Percentiles rank a stretch among this genome's conserved stretches.
Evolutionary conservation across 306 rosid genomes (phyloP).

Genomic region (Cucurbita argyrosperma): DNA sequence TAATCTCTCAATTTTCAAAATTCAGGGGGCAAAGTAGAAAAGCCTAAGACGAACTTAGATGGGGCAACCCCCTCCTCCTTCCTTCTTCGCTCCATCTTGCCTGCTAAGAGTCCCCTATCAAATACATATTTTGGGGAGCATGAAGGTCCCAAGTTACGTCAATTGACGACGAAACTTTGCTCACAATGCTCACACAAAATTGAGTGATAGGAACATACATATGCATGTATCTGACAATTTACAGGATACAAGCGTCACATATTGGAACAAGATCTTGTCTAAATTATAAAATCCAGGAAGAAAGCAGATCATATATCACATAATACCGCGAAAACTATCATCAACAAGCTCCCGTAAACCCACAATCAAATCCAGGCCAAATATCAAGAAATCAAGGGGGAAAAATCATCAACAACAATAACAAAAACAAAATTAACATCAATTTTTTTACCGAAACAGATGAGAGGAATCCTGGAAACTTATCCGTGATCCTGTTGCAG

Average conservation of each 20-base stretch:
- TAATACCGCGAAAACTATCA: background rate
- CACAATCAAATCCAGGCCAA: background rate
- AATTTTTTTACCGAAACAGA: background rate
- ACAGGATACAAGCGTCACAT: background rate
- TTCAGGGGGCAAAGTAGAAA: background rate
- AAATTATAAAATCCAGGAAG: background rate
- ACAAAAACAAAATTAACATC: background rate
- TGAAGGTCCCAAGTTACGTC: background rate
- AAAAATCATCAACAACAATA: background rate
- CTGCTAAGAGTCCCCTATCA: background rate
- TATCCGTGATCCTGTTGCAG: background rate
- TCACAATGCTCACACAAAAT: background rate
- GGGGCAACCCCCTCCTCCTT: background rate
- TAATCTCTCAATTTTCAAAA: background rate
- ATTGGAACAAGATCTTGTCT: background rate
- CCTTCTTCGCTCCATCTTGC: background rate
- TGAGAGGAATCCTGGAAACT: background rate
- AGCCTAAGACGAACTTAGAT: background rate
- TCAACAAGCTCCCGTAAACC: background rate
- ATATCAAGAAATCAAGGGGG: background rate
- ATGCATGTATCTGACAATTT: background rate
- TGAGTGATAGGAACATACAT: background rate
- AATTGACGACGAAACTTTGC: background rate
- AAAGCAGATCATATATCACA: background rate
- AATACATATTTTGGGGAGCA: background rate